Evolutionary conservation across 352 stramenopile genomes (phyloP).

Genomic region (Phytopythium boreale): DNA sequence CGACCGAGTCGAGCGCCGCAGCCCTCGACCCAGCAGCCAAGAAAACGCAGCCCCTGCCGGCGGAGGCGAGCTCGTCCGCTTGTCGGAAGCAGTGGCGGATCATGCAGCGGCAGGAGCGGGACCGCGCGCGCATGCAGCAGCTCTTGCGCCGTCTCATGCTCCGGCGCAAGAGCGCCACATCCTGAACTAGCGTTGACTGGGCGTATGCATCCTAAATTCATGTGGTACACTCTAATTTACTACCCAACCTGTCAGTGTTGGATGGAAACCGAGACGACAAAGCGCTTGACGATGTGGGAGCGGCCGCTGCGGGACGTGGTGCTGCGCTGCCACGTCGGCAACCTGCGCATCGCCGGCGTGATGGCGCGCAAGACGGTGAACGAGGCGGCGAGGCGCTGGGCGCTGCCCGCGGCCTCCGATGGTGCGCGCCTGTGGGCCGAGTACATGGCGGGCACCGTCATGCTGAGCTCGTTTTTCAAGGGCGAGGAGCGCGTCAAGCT

Average conservation of each 20-base stretch:
- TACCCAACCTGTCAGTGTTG: background rate
- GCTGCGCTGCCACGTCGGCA: constrained; percentile 72
- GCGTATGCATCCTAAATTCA: background rate
- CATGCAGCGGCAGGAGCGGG: constrained; percentile 66
- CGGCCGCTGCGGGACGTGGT: constrained; percentile 61
- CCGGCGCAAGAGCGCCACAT: constrained; percentile 47
- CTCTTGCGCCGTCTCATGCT: constrained; percentile 40
- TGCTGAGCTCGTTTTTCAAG: constrained; percentile 88
- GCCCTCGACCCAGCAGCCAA: background rate
- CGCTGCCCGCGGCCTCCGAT: constrained; percentile 32
- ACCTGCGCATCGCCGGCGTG: constrained; percentile 77
- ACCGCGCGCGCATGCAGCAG: constrained; percentile 48
- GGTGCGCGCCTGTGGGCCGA: constrained; percentile 74
- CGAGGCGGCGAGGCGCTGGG: constrained; percentile 57
- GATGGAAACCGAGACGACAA: background rate
- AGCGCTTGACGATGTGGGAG: constrained; percentile 35
- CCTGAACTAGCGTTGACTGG: constrained; percentile 13
- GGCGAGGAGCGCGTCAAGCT: constrained; percentile 83
- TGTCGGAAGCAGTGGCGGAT: constrained; percentile 43
- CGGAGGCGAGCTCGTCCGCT: constrained; percentile 13
- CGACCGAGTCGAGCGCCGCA: background rate
- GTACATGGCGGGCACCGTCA: constrained; percentile 83
- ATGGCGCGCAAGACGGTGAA: constrained; percentile 55
- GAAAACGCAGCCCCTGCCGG: constrained; percentile 4
- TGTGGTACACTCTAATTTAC: background rate